Base-by-base conservation (phyloP, 208 protist species). In the Leishmania braziliensis region DNA sequence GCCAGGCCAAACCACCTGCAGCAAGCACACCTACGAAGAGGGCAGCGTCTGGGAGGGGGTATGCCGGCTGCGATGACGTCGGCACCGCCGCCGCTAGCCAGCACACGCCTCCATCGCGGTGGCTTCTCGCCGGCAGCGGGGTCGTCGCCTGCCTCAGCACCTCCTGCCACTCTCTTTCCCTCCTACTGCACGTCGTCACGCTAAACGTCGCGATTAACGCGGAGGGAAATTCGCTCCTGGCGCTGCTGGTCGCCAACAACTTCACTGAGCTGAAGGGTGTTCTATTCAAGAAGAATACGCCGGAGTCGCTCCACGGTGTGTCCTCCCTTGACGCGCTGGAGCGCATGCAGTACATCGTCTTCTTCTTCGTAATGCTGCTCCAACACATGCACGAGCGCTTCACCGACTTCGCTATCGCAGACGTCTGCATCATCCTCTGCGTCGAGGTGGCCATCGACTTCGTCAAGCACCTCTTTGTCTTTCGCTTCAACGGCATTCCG, bases 191-290 rank as follows among this genome's bases (percentile, higher is more conserved):
- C 75, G 90, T 98, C 26, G 90, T 99, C 20, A 98, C 96, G 58
- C 86, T 99, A 9, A 98, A 98, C 81, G 97, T 99, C 2, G 93
- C 97, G 39, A 92, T 99, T 69, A 99, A 99, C 84, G 96, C 95
- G 62, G 87, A 98, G 51, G 95, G 90, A 69, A 91, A 93, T 77
- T 77, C 95, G n/a, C 79, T 99, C 16, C 71, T 99, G 12, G 96
- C 98, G n/a, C 85, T 99, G 36, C 90, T 99, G 46, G 82, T 99
- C 63, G 96, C 95, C 23, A 98, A 97, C 80, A 98, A 99, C 84
- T 97, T 99, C 79, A 87, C 93, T 8, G 97, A 99, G 81, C 77
- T 99, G n/a, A 99, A 99, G 82, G 89, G 92, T 33, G 91, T 86
- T 75, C 93, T 98, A n/a, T 99, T 98, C 76, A 98, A 99, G 81